Conservation (phyloP, 83 land plant species). For the Larix sibirica region DNA sequence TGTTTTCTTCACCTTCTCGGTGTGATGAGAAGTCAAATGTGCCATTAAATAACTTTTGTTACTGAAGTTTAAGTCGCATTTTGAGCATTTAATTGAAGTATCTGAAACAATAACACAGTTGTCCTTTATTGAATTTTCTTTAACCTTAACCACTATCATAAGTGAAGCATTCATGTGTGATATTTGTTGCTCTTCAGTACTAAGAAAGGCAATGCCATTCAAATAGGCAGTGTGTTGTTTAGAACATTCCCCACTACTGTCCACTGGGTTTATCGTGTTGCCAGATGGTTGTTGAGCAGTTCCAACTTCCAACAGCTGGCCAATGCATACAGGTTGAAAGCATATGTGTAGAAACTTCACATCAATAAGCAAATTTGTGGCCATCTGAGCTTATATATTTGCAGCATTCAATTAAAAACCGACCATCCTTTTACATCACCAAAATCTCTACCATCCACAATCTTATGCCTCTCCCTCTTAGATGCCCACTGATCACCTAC, state of each 20-base stretch:
- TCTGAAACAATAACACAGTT: background rate
- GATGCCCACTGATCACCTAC: no score
- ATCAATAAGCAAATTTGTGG: constrained; percentile 43
- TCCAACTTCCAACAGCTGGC: background rate
- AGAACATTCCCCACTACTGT: background rate
- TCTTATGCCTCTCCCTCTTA: no score
- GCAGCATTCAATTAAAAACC: no score
- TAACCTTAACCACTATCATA: background rate
- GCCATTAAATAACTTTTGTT: background rate
- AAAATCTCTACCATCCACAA: no score
- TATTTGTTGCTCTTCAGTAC: background rate
- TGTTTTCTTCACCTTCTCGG: constrained; percentile 38
- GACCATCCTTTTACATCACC: no score
- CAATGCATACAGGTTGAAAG: constrained; percentile 23
- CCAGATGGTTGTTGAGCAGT: background rate
- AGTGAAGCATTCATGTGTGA: background rate
- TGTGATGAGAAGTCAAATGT: constrained; percentile 1
- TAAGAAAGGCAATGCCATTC: background rate
- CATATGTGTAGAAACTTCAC: constrained; percentile 43
- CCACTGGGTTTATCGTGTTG: background rate
- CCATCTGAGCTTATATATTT: constrained; percentile 52
- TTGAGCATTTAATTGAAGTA: constrained; percentile 3
- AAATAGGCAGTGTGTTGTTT: background rate
- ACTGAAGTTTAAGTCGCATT: background rate
- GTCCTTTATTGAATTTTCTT: background rate